Conservation (phyloP, 306 rosid genomes). For the Cicer arietinum region DNA sequence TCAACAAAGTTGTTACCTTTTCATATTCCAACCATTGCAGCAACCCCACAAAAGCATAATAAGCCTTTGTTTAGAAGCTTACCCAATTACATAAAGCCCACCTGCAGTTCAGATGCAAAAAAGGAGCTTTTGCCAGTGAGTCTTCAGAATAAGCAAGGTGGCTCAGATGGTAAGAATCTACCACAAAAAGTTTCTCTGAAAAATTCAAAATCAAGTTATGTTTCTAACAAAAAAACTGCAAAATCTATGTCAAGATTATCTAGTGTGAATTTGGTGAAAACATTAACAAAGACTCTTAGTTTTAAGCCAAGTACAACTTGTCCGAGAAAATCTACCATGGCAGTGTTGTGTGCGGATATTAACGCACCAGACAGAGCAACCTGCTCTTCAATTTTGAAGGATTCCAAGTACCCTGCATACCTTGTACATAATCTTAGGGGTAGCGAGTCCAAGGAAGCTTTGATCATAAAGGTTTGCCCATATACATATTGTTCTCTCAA, state of each 20-base stretch:
- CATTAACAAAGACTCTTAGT: slow-evolving; percentile 56
- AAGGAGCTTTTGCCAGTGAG: slow-evolving; percentile 56
- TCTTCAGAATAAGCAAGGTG: slow-evolving; percentile 45
- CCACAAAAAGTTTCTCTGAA: slow-evolving; percentile 38
- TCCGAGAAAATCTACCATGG: slow-evolving; percentile 53
- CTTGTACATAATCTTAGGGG: slow-evolving; percentile 62
- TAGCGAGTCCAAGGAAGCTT: slow-evolving; percentile 71
- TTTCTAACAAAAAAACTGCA: slow-evolving; percentile 48
- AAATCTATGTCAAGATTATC: slow-evolving; percentile 51
- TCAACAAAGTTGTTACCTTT: slow-evolving; percentile 55
- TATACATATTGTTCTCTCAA: slow-evolving; percentile 87
- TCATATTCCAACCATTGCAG: slow-evolving; percentile 44
- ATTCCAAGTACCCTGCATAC: slow-evolving; percentile 58
- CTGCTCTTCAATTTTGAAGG: slow-evolving; percentile 83
- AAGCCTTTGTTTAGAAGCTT: slow-evolving; percentile 48
- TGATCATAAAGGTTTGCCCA: slow-evolving; percentile 72
- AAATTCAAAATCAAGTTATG: slow-evolving; percentile 40
- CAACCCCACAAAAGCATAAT: slow-evolving; percentile 49
- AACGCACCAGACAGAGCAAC: slow-evolving; percentile 59
- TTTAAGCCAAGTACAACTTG: slow-evolving; percentile 55
- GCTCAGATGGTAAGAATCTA: slow-evolving; percentile 51
- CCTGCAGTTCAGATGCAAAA: slow-evolving; percentile 72
- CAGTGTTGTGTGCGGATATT: slow-evolving; percentile 50
- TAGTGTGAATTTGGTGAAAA: slow-evolving; percentile 54
- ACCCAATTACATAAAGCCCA: slow-evolving; percentile 84